These are phyloP conservation scores for Metschnikowia picachoensis DNA, from an alignment of 805 yeast species.

Conservation along the genomic window DNA sequence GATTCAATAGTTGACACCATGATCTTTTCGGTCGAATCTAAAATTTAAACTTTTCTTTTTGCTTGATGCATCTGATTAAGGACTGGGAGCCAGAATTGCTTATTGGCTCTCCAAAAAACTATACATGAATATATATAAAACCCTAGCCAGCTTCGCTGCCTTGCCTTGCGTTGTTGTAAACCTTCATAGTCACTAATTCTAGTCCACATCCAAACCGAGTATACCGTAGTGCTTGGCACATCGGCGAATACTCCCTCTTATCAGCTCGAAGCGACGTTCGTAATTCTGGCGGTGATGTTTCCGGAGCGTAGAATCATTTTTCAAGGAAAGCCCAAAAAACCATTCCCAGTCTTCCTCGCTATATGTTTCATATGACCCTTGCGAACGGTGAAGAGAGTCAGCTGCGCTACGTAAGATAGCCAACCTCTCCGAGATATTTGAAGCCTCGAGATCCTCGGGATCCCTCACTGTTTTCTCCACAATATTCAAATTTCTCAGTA, in stretches of 20 bases:
- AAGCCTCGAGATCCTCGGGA: not conserved
- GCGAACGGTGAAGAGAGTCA: too few species aligned
- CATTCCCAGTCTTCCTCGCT: conserved; percentile 1
- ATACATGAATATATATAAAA: too few species aligned
- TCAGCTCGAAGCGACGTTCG: not conserved
- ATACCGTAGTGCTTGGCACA: not conserved
- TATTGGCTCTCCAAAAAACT: too few species aligned
- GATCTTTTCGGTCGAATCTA: too few species aligned
- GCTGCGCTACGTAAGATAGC: not conserved
- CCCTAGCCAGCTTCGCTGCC: too few species aligned
- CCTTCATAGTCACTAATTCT: too few species aligned
- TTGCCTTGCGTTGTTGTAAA: too few species aligned
- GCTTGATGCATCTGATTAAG: too few species aligned
- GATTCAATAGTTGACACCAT: too few species aligned
- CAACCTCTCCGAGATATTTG: not conserved
- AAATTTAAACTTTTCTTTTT: too few species aligned
- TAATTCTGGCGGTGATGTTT: not conserved
- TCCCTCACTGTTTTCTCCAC: not conserved
- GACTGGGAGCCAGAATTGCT: too few species aligned
- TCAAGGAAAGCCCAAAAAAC: not conserved
- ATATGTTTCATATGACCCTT: too few species aligned
- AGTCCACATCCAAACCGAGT: not conserved
- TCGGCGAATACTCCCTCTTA: not conserved
- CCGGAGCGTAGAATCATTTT: not conserved
- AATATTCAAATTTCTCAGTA: not conserved